Evolutionary conservation across 768 basidiomycete species (phyloP).

Genomic region (Gymnopilus junonius): DNA sequence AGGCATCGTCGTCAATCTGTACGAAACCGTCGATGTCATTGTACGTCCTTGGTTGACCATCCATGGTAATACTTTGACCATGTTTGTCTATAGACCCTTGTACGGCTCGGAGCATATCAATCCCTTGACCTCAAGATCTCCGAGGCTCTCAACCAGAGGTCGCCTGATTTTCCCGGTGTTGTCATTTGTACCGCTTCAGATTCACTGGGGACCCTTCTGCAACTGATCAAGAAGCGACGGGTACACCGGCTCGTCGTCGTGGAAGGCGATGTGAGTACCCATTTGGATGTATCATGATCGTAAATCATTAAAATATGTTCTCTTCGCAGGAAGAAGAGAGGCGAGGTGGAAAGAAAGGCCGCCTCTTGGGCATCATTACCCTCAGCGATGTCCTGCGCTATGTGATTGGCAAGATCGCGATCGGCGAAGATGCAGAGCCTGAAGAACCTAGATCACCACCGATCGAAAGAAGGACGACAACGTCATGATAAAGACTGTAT

Average conservation of each 20-base stretch:
- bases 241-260: conserved; percentile 96
- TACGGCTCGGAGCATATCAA: conserved; percentile 92
- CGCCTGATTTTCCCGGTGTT: conserved; percentile 95
- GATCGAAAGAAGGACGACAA: conserved; percentile 11
- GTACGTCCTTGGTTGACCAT: conserved; percentile 54
- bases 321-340: conserved; percentile 73
- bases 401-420: conserved; percentile 68
- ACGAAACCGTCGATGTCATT: conserved; percentile 99
- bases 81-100: conserved; percentile 73
- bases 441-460: conserved; percentile 20
- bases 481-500: conserved; percentile 7
- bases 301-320: neutral
- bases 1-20: conserved; percentile 93
- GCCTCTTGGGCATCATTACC: conserved; percentile 85
- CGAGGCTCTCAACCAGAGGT: conserved; percentile 90
- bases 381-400: conserved; percentile 89
- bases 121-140: conserved; percentile 94
- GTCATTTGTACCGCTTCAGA: conserved; percentile 94
- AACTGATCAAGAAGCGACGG: conserved; percentile 90
- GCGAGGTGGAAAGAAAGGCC: conserved; percentile 79
- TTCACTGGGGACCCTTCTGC: conserved; percentile 87
- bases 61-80: neutral
- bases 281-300: conserved; percentile 4
- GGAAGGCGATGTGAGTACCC: conserved; percentile 73
- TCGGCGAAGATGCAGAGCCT: conserved; percentile 47